A percentile compares a stretch with the other conserved stretches of the same genome.
These are phyloP conservation scores for Alectoria sarmentosa DNA, from an alignment of 495 filamentous ascomycete genomes.

Conservation along the genomic window DNA sequence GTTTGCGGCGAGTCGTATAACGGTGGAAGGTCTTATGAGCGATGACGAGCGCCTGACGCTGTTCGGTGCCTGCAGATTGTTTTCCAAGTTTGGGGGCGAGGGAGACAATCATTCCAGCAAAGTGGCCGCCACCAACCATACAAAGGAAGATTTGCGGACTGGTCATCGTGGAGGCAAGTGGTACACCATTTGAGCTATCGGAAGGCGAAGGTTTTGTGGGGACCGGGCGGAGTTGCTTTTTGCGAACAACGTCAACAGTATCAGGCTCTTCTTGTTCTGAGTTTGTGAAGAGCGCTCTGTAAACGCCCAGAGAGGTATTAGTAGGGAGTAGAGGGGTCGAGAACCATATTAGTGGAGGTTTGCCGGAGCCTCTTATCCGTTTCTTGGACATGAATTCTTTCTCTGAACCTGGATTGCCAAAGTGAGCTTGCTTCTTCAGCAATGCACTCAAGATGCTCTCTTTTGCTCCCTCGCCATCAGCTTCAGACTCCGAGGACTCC, in stretches of 20 bases:
- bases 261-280: conserved; percentile 56
- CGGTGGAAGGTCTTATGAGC: conserved; percentile 97
- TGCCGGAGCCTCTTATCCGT: conserved; percentile 51
- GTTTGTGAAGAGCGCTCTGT: conserved; percentile 71
- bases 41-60: conserved; percentile 75
- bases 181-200: conserved; percentile 41
- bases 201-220: conserved; percentile 47
- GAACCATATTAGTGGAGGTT: conserved; percentile 80
- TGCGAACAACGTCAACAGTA: conserved; percentile 58
- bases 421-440: conserved; percentile 73
- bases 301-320: conserved; percentile 77
- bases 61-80: conserved; percentile 58
- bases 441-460: conserved; percentile 62
- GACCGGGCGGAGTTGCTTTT: conserved; percentile 66
- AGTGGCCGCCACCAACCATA: conserved; percentile 98
- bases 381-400: conserved; percentile 37
- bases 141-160: conserved; percentile 86
- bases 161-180: conserved; percentile 43
- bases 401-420: conserved; percentile 49
- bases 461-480: conserved; percentile 46
- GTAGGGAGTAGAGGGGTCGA: conserved; percentile 63
- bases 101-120: conserved; percentile 91
- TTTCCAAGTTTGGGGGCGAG: conserved; percentile 73
- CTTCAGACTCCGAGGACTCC: conserved; percentile 47
- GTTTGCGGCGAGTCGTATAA: conserved; percentile 92